Conservation (phyloP, 495 filamentous ascomycete species). For the Paragyromitra xinjiangensis region DNA sequence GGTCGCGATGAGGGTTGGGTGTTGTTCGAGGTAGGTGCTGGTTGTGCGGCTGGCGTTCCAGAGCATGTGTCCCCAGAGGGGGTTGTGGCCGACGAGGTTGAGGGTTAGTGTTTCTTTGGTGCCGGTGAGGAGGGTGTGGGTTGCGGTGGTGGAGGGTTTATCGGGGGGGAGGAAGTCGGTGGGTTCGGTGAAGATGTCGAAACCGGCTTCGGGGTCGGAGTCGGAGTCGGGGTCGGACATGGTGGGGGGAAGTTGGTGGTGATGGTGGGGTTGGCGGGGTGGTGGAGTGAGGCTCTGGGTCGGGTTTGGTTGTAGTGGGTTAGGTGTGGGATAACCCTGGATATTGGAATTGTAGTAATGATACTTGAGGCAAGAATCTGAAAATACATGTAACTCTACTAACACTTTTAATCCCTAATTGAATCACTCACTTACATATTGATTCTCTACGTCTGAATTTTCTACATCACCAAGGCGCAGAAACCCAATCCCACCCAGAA, state of each 20-base stretch:
- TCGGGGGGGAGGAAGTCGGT: constrained; percentile 77
- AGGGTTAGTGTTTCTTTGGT: constrained; percentile 68
- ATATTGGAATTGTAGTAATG: too few relatives aligned
- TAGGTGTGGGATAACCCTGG: too few relatives aligned
- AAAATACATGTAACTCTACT: too few relatives aligned
- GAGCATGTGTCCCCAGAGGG: constrained; percentile 88
- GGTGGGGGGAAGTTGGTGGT: not conserved
- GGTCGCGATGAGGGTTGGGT: constrained; percentile 66
- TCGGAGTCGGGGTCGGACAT: constrained; percentile 4
- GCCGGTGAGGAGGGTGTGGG: constrained; percentile 73
- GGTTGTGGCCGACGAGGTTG: constrained; percentile 86
- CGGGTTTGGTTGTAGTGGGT: too few relatives aligned
- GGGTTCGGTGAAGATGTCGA: constrained; percentile 79
- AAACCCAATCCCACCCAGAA: too few relatives aligned
- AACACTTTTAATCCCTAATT: too few relatives aligned
- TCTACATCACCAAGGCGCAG: too few relatives aligned
- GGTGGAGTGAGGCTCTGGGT: constrained; percentile 8
- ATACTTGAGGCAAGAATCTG: too few relatives aligned
- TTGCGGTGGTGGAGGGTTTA: constrained; percentile 71
- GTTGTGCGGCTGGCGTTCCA: constrained; percentile 87
- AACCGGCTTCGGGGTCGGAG: constrained; percentile 25
- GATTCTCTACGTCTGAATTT: too few relatives aligned
- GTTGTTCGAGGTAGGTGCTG: constrained; percentile 76
- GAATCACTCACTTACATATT: too few relatives aligned
- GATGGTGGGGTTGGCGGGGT: constrained; percentile 9